These are phyloP conservation scores for Diaporthe aspalathi DNA, from an alignment of 2,329 filamentous ascomycete species.

Conservation along the genomic window DNA sequence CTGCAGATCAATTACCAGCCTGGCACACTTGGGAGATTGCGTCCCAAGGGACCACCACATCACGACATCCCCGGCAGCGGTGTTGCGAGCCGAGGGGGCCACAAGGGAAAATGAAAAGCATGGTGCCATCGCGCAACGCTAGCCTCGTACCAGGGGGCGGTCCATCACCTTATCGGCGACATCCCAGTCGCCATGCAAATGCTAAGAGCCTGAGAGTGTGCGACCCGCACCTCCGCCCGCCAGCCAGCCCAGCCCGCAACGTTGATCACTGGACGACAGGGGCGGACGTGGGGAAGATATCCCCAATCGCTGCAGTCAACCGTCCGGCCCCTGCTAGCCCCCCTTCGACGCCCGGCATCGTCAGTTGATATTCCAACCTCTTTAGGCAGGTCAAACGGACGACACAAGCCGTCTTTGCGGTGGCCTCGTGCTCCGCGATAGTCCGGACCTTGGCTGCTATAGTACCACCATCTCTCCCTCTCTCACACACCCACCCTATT, in stretches of 20 bases:
- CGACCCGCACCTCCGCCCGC: no score
- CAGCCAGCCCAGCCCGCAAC: not conserved
- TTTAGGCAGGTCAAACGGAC: conserved; percentile 29
- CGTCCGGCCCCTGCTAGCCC: conserved; percentile 15
- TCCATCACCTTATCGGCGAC: conserved; percentile 27
- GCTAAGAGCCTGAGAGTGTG: not conserved
- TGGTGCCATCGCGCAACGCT: conserved; percentile 19
- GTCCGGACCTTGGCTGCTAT: conserved; percentile 26
- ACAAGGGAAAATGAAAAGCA: not conserved
- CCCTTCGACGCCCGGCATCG: conserved; percentile 15
- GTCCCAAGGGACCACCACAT: not conserved
- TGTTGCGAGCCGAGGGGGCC: conserved; percentile 7
- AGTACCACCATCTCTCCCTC: not conserved
- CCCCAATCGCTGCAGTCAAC: conserved; percentile 30
- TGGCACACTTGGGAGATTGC: conserved; percentile 8
- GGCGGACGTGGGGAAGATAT: conserved; percentile 15
- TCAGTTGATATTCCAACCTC: not conserved
- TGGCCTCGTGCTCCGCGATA: conserved; percentile 23
- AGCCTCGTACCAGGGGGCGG: conserved; percentile 20
- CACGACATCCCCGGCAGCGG: conserved; percentile 19
- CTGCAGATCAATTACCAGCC: conserved; percentile 7
- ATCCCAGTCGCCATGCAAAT: conserved; percentile 23
- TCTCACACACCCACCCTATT: conserved; percentile 10
- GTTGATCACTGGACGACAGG: conserved; percentile 4
- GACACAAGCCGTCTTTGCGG: not conserved